A percentile compares a stretch with the other conserved stretches of the same genome.
These are phyloP conservation scores for Vanilla planifolia DNA, from an alignment of 106 monocot genomes.

Conservation along the genomic window DNA sequence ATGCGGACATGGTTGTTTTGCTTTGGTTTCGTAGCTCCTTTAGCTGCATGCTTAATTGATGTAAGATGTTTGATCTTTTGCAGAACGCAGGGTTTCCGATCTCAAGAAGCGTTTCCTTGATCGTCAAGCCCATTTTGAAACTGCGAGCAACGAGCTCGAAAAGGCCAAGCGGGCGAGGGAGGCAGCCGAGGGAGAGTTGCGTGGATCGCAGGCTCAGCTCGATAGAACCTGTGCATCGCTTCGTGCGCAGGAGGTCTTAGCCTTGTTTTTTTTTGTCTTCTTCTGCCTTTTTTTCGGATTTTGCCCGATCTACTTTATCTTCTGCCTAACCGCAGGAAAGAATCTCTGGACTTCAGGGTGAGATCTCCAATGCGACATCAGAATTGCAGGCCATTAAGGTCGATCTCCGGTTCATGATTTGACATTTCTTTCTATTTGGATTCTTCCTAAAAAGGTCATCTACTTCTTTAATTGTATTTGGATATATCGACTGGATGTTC, in stretches of 20 bases:
- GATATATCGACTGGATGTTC: neutral
- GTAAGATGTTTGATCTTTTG: neutral
- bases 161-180: neutral
- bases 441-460: neutral
- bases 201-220: slow-evolving; percentile 4
- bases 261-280: neutral
- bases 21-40: neutral
- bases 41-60: neutral
- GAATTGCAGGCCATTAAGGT: slow-evolving; percentile 3
- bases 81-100: slow-evolving; percentile 6
- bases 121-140: neutral
- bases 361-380: neutral
- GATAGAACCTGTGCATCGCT: slow-evolving; percentile 1
- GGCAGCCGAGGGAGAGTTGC: slow-evolving; percentile 5
- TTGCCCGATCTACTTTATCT: neutral
- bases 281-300: neutral
- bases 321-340: neutral
- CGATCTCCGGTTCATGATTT: neutral
- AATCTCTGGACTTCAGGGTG: neutral
- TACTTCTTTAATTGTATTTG: neutral
- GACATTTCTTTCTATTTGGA: neutral
- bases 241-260: neutral
- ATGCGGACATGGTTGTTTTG: neutral
- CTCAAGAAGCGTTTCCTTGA: neutral
- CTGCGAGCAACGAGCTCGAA: neutral